Percentiles rank a stretch among this genome's conserved stretches.
Evolutionary conservation across 371 early-diverging fungal species (phyloP).

Genomic region (Circinella minor): DNA sequence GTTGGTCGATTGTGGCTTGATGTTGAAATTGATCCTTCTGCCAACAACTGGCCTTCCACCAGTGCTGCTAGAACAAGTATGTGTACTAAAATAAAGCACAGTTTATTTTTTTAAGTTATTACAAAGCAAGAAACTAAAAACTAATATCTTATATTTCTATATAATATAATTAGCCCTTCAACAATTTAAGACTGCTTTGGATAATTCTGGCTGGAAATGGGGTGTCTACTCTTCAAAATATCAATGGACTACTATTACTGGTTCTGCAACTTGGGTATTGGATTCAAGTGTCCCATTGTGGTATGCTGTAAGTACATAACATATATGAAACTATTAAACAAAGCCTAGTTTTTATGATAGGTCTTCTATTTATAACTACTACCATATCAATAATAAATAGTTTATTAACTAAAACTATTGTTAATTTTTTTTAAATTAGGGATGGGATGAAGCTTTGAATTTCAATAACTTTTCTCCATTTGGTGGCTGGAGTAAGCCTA

Average conservation of each 20-base stretch:
- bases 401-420: too few relatives aligned
- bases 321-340: neutral
- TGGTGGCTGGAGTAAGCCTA: conserved; percentile 32
- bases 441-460: conserved; percentile 19
- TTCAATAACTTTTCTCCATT: conserved; percentile 26
- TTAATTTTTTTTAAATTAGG: neutral
- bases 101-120: neutral
- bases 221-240: conserved; percentile 26
- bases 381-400: too few relatives aligned
- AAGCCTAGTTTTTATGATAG: conserved; percentile 7
- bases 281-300: conserved; percentile 27
- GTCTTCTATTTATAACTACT: too few relatives aligned
- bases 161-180: conserved; percentile 13
- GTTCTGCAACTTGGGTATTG: conserved; percentile 18
- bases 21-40: conserved; percentile 26
- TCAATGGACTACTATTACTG: conserved; percentile 30
- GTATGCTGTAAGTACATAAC: conserved; percentile 25
- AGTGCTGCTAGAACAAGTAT: conserved; percentile 15
- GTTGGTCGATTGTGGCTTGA: conserved; percentile 30
- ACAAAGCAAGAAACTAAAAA: too few relatives aligned
- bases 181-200: conserved; percentile 22
- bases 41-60: conserved; percentile 33
- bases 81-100: neutral
- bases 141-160: neutral
- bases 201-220: conserved; percentile 26